Base-by-base conservation (phyloP, 257 asterid species). In the Verbascum thapsus region DNA sequence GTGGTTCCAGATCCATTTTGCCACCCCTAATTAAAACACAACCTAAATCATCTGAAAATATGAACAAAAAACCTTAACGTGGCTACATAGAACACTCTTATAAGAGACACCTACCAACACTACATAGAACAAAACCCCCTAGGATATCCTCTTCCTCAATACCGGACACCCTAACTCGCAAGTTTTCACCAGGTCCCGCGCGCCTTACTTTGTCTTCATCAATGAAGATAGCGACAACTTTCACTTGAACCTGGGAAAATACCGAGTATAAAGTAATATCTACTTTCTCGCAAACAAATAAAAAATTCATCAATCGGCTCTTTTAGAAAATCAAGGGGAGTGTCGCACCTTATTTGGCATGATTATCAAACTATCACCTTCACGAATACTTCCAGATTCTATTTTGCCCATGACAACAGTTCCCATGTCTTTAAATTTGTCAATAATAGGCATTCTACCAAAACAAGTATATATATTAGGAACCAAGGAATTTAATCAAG, bases 371-470 rank as follows among this genome's bases (percentile, higher is more conserved):
- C 49, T 76, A 56, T 85, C 95, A 56, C 95, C 99, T 72, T 94
- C 99, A 68, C 86, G 79, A 44, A 94, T 62, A 71, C 90, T 87
- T 34, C 99, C 99, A 23, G 96, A 85, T 83, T 94, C 99, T 39
- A 90, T 74, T 80, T 94, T 94, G 30, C 99, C 99, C 99, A 94
- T 94, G 51, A 94, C 84, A 61, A 90, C 96, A 61, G 95, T 87
- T 69, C 99, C 99, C 99, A 87, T 73, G 76, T 87, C 99, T 68
- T 94, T 90, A 72, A 87, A 94, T 74, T 81, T 94, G 81, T 90
- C 96, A 0, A 94, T 87, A 48, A 90, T 78, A 64, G 99, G 91
- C 85, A 94, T 69, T 72, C 99, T 94, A 63, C 61, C 57, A 50
- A 54, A 48, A 57, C n/a, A 72, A 64, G 66, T 8, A 67, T 38